Conservation (phyloP, 2,329 filamentous ascomycete species). For the Clonostachys chloroleuca region DNA sequence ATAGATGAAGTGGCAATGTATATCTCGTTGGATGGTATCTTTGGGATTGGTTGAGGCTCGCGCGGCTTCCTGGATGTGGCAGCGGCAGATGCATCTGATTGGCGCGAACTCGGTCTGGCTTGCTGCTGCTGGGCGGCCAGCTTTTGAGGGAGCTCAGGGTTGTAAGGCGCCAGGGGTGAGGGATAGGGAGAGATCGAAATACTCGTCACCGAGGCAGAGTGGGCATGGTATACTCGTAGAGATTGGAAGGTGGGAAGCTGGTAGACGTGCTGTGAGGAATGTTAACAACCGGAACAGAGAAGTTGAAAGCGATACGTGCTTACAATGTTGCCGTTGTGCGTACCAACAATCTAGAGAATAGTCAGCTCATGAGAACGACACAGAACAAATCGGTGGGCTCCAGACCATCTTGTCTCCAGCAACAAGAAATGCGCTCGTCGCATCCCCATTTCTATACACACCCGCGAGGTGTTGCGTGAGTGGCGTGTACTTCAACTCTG, state of each 20-base stretch:
- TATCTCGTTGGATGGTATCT: slow-evolving; percentile 82
- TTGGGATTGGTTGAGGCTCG: slow-evolving; percentile 56
- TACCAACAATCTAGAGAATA: slow-evolving; percentile 71
- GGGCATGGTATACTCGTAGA: slow-evolving; percentile 84
- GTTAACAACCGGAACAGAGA: slow-evolving; percentile 16
- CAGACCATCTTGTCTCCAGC: slow-evolving; percentile 94
- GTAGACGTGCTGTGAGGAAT: slow-evolving; percentile 65
- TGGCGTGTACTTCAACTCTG: slow-evolving; percentile 86
- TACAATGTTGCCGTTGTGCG: slow-evolving; percentile 95
- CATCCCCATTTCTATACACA: slow-evolving; percentile 92
- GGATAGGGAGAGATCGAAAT: slow-evolving; percentile 89
- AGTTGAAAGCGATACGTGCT: slow-evolving; percentile 24
- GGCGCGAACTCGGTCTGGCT: slow-evolving; percentile 19
- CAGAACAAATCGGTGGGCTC: neutral
- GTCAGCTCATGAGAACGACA: slow-evolving; percentile 18
- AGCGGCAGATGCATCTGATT: slow-evolving; percentile 36
- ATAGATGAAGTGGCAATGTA: slow-evolving; percentile 91
- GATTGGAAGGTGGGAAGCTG: slow-evolving; percentile 78
- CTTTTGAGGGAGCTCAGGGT: slow-evolving; percentile 29
- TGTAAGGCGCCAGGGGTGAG: slow-evolving; percentile 30
- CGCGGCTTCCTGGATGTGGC: slow-evolving; percentile 45
- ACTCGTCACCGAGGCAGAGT: slow-evolving; percentile 84
- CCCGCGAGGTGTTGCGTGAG: slow-evolving; percentile 75
- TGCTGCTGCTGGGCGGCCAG: slow-evolving; percentile 25
- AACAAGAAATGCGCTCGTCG: slow-evolving; percentile 85